phyloP scores from a whole-genome alignment of 768 basidiomycete species.

The Kwoniella heveanensis region DNA sequence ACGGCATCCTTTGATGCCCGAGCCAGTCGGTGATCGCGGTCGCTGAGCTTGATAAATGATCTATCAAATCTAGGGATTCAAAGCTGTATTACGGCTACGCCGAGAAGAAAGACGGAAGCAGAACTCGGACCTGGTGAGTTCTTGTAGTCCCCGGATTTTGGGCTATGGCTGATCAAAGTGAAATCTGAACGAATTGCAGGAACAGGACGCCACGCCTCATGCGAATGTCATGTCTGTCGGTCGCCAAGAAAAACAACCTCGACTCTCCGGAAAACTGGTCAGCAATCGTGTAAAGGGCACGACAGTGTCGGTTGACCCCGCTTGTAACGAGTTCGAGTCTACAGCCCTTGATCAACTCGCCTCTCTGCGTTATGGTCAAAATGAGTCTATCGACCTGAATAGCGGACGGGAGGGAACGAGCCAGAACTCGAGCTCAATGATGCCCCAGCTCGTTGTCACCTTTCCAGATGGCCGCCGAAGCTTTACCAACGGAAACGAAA shows the following conservation, averaged over 20 bases:
- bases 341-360: not conserved
- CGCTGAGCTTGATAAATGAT: not conserved
- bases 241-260: no score
- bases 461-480: not conserved
- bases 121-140: not conserved
- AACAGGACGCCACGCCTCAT: no score
- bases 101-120: not conserved
- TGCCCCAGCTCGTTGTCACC: not conserved
- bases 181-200: no score
- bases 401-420: not conserved
- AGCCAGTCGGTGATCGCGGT: not conserved
- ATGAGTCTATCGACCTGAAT: not conserved
- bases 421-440: not conserved
- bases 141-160: no score
- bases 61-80: not conserved
- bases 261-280: no score
- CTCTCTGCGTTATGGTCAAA: not conserved
- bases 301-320: not conserved
- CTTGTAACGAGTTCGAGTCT: not conserved
- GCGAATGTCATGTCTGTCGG: no score
- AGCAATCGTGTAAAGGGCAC: no score
- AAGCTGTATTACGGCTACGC: not conserved
- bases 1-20: constrained; percentile 1
- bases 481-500: not conserved
- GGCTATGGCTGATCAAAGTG: no score